These are phyloP conservation scores for Amanita rubescens DNA, from an alignment of 768 basidiomycete species.

Conservation along the genomic window DNA sequence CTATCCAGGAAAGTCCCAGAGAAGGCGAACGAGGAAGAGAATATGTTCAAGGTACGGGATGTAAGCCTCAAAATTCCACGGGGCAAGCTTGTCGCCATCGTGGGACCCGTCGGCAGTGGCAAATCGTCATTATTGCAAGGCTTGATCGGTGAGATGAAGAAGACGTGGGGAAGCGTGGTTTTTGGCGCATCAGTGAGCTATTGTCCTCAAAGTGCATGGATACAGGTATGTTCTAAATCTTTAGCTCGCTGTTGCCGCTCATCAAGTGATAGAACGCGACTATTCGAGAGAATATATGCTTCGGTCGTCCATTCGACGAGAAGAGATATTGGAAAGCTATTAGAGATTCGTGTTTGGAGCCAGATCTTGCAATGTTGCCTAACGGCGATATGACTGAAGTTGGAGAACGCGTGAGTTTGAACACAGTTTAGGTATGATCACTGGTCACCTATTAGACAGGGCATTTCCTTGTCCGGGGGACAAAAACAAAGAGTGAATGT, in stretches of 20 bases:
- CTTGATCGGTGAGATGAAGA: slow-evolving; percentile 78
- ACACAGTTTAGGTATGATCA: not conserved
- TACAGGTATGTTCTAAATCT: slow-evolving; percentile 44
- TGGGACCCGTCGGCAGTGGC: slow-evolving; percentile 73
- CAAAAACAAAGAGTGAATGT: slow-evolving; percentile 77
- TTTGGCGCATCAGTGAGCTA: slow-evolving; percentile 78
- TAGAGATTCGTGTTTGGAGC: slow-evolving; percentile 67
- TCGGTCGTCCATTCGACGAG: slow-evolving; percentile 77
- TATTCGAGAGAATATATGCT: slow-evolving; percentile 83
- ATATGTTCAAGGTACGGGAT: slow-evolving; percentile 55
- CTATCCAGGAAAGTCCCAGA: slow-evolving; percentile 7
- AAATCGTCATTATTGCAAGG: slow-evolving; percentile 69
- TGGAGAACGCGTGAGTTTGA: slow-evolving; percentile 48
- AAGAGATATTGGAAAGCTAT: slow-evolving; percentile 78
- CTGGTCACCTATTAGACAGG: slow-evolving; percentile 26
- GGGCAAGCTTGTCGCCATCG: slow-evolving; percentile 78
- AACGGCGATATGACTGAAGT: slow-evolving; percentile 81
- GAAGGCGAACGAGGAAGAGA: slow-evolving; percentile 25
- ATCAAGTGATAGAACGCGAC: slow-evolving; percentile 55
- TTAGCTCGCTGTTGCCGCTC: slow-evolving; percentile 3
- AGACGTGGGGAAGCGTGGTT: slow-evolving; percentile 52
- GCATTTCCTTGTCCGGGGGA: slow-evolving; percentile 84
- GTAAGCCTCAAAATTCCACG: slow-evolving; percentile 63
- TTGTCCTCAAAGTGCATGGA: slow-evolving; percentile 88
- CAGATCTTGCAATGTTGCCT: slow-evolving; percentile 71